phyloP scores from a whole-genome alignment of 192 early-diverging fungal species.

The Dimargaris cristalligena region DNA sequence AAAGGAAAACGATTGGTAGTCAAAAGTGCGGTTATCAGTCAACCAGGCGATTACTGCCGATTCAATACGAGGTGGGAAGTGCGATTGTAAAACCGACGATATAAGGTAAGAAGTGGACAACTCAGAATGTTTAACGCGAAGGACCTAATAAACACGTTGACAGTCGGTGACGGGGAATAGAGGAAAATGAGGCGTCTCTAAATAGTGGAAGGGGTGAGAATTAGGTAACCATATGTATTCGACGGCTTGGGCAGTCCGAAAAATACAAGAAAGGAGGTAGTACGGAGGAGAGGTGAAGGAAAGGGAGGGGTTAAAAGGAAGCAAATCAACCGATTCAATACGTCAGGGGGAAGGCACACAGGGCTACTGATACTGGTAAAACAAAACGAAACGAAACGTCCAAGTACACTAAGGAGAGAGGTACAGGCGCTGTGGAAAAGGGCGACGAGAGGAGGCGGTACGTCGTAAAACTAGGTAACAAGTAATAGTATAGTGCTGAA shows the following conservation, averaged over 20 bases:
- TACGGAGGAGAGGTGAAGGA: background rate
- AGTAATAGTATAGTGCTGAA: too few species aligned
- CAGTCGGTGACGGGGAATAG: background rate
- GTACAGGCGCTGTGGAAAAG: too few species aligned
- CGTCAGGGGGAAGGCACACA: background rate
- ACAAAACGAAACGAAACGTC: background rate
- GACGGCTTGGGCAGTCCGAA: background rate
- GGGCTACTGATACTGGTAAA: background rate
- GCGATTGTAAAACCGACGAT: background rate
- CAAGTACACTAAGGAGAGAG: background rate
- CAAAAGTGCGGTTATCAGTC: background rate
- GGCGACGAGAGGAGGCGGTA: too few species aligned
- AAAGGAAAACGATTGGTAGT: background rate
- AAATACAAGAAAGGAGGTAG: background rate
- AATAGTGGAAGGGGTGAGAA: background rate
- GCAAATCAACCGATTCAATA: background rate
- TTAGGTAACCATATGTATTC: background rate
- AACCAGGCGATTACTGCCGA: background rate
- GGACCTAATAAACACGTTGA: background rate
- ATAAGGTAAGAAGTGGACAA: background rate
- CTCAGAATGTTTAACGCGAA: background rate
- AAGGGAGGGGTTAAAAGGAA: too few species aligned
- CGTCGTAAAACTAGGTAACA: too few species aligned
- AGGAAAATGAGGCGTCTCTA: background rate
- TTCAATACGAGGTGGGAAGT: background rate